These are phyloP conservation scores for Triticum monococcum DNA, from an alignment of 176 grass and related monocot species.

Conservation along the genomic window DNA sequence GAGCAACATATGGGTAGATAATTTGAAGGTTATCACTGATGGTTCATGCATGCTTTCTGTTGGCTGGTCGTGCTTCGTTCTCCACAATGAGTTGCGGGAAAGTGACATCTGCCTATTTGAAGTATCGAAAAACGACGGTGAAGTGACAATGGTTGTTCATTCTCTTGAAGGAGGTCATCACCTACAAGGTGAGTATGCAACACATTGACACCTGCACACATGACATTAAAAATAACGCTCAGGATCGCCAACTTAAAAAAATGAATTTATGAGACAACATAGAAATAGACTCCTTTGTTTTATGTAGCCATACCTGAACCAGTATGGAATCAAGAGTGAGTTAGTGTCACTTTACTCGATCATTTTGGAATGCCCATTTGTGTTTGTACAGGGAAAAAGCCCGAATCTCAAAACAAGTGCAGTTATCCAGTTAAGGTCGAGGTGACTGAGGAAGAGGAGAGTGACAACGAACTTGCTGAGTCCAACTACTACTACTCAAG, in stretches of 20 bases:
- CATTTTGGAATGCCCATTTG: not conserved
- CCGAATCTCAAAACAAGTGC: constrained; percentile 9
- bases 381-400: constrained; percentile 7
- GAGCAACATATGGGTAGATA: constrained; percentile 4
- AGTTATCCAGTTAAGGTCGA: not conserved
- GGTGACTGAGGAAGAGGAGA: constrained; percentile 1
- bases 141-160: constrained; percentile 15
- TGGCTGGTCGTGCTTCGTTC: constrained; percentile 8
- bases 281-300: not conserved
- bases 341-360: not conserved
- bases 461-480: not conserved
- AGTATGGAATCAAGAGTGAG: not conserved
- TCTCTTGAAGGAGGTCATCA: not conserved
- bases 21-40: not conserved
- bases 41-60: not conserved
- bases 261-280: not conserved
- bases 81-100: constrained; percentile 9
- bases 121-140: not conserved
- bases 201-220: not conserved
- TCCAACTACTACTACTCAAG: constrained; percentile 18
- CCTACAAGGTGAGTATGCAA: not conserved
- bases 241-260: not conserved
- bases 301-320: not conserved
- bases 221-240: not conserved
- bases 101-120: constrained; percentile 35